Base-by-base conservation (phyloP, 1,284 basidiomycete species). In the Puccinia horiana region DNA sequence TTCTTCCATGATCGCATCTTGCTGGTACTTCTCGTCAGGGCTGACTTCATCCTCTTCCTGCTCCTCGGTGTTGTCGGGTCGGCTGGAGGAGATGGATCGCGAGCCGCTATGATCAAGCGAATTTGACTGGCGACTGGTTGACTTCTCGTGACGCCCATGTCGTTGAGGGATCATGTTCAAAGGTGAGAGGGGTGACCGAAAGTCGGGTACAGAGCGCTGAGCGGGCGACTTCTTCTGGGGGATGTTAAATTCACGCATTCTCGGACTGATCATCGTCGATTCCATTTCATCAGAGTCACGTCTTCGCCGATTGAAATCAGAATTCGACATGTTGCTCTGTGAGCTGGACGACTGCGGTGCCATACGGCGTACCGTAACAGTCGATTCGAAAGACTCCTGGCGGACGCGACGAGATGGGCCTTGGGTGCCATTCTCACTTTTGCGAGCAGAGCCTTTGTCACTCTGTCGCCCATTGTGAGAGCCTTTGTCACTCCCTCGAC, bases 1-100 rank as follows among this genome's bases (percentile, higher is more conserved):
- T 47, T 69, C 65, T 29, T 69, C 65, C 42, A 69, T 69, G n/a
- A 69, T 69, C n/a, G 29, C 65, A 6, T 44, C 40, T 12, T 69
- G 23, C 23, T 42, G n/a, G 11, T 26, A n/a, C 42, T 11, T 5
- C 40, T 69, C 65, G 2, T 69, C 65, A 1, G 26, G 29, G 23
- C 20, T 18, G 35, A 29, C 23, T 32, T 16, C 52, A 35, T 40
- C 63, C 32, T 69, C 65, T 0, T 69, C 42, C n/a, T 69, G 42
- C 20, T 69, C 65, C 23, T 69, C 42, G 8, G 42, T 69, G n/a
- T n/a, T n/a, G n/a, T 69, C n/a, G 16, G 40, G 47, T 20, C 16
- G 65, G 20, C 42, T 20, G 16, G 65, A 69, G n/a, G 40, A 69
- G 12, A 69, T 47, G 9, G 65, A 69, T 14, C 42, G 65, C n/a